Percentiles rank a stretch among this genome's conserved stretches.
These are phyloP conservation scores for Sclerotiophoma versabilis DNA, from an alignment of 2,329 filamentous ascomycete species.

Conservation along the genomic window DNA sequence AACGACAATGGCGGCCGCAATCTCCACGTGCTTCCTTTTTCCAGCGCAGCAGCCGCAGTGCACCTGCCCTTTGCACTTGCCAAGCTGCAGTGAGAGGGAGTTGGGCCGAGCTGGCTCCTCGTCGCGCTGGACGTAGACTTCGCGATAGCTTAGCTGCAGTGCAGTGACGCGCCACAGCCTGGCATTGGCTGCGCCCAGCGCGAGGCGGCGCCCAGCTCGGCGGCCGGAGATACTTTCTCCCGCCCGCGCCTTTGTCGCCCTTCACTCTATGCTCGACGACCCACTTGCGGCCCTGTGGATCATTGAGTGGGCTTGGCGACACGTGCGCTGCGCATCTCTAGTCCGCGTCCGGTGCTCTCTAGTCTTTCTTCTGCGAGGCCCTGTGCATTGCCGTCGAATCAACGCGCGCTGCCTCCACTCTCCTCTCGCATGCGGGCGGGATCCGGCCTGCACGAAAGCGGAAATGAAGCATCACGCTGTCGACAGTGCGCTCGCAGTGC, in stretches of 20 bases:
- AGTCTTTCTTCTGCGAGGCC: slow-evolving; percentile 1
- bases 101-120: neutral
- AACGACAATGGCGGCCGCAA: slow-evolving; percentile 14
- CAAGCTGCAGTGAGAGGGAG: neutral
- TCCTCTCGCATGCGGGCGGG: neutral
- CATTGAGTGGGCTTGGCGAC: slow-evolving; percentile 1
- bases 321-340: neutral
- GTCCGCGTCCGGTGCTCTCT: slow-evolving; percentile 1
- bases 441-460: slow-evolving; percentile 3
- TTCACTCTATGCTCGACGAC: neutral
- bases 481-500: slow-evolving; percentile 9
- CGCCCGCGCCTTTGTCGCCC: neutral
- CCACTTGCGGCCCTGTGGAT: slow-evolving; percentile 5
- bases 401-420: neutral
- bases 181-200: slow-evolving; percentile 1
- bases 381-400: slow-evolving; percentile 1
- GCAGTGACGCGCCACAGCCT: slow-evolving; percentile 28
- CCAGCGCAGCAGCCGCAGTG: neutral
- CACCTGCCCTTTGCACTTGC: neutral
- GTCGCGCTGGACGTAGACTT: slow-evolving; percentile 28
- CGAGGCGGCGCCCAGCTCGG: neutral
- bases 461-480: slow-evolving; percentile 20
- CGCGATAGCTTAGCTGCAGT: slow-evolving; percentile 19
- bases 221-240: neutral
- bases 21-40: neutral